Evolutionary conservation across 805 yeast genomes (phyloP).

Genomic region (Komagataella mondaviorum): DNA sequence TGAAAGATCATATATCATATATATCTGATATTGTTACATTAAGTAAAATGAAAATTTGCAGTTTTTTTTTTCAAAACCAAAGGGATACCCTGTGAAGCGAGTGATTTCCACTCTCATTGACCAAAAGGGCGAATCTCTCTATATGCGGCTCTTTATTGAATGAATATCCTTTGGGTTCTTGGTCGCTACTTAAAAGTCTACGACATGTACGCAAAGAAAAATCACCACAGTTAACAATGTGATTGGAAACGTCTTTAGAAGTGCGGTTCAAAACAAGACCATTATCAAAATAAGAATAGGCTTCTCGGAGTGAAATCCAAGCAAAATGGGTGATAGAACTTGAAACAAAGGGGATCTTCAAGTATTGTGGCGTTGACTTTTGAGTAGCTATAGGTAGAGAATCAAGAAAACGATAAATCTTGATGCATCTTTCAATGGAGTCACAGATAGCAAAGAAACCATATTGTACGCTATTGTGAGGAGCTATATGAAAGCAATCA

Average conservation of each 20-base stretch:
- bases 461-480: background rate
- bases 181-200: background rate
- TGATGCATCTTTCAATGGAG: background rate
- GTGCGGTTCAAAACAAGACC: background rate
- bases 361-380: background rate
- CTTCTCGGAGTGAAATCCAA: background rate
- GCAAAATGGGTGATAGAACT: background rate
- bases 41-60: background rate
- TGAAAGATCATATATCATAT: background rate
- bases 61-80: background rate
- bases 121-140: background rate
- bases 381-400: background rate
- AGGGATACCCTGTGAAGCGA: background rate
- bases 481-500: background rate
- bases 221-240: background rate
- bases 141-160: background rate
- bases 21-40: background rate
- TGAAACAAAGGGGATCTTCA: background rate
- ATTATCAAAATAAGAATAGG: background rate
- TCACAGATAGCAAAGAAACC: background rate
- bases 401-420: background rate
- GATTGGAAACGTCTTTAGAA: background rate
- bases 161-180: background rate
- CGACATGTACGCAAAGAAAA: background rate
- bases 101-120: background rate